These are phyloP conservation scores for Climacium dendroides DNA, from an alignment of 225 moss, liverwort and hornwort species.

Conservation along the genomic window DNA sequence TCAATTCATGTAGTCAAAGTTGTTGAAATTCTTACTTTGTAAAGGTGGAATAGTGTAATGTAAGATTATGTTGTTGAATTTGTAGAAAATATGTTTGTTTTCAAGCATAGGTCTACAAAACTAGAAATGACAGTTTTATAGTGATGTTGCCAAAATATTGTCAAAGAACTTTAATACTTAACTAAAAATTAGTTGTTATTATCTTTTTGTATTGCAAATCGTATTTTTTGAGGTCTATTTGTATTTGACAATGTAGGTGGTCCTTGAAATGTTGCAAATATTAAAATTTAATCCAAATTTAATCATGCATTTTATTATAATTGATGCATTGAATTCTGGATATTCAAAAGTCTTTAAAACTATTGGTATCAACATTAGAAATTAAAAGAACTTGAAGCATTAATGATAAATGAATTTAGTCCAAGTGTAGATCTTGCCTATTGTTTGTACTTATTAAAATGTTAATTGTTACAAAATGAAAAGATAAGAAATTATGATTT, in stretches of 20 bases:
- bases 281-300: too few species aligned
- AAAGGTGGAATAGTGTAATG: neutral
- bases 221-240: neutral
- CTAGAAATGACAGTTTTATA: neutral
- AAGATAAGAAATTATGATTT: neutral
- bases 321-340: neutral
- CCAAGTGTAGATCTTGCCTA: neutral
- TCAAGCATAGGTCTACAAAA: neutral
- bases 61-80: neutral
- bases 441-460: neutral
- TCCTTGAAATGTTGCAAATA: neutral
- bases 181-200: neutral
- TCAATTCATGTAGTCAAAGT: accelerated
- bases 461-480: neutral
- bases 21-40: too few species aligned
- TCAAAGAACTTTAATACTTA: neutral
- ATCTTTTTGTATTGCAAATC: neutral
- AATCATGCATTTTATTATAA: neutral
- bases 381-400: accelerated
- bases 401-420: neutral
- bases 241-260: neutral
- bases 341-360: neutral
- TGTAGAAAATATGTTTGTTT: neutral
- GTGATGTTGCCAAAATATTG: neutral
- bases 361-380: neutral